A percentile compares a stretch with the other conserved stretches of the same genome.
These are phyloP conservation scores for Phylloporus gajari DNA, from an alignment of 1,284 basidiomycete genomes.

Conservation along the genomic window DNA sequence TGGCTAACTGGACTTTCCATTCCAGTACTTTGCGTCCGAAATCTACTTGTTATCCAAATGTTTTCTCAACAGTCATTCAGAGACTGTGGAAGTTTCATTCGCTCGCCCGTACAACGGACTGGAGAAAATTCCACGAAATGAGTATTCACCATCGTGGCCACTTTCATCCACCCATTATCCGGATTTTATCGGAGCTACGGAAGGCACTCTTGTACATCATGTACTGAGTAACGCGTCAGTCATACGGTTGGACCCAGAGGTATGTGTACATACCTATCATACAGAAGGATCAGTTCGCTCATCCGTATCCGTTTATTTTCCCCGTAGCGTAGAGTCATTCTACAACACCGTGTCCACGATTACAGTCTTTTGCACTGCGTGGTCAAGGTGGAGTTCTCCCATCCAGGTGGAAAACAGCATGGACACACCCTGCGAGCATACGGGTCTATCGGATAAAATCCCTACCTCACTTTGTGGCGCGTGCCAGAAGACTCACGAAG, in stretches of 20 bases:
- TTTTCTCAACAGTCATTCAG: conserved; percentile 6
- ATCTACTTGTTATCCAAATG: conserved; percentile 29
- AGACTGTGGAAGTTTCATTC: conserved; percentile 23
- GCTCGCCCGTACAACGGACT: conserved; percentile 36
- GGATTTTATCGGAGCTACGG: conserved; percentile 35
- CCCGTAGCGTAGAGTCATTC: conserved; percentile 29
- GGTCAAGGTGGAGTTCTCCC: conserved; percentile 24
- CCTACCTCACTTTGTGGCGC: conserved; percentile 33
- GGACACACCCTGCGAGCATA: conserved; percentile 24
- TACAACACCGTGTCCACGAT: conserved; percentile 37
- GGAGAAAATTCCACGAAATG: conserved; percentile 35
- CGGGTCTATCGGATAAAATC: conserved; percentile 27
- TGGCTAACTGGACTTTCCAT: conserved; percentile 33
- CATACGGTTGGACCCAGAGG: conserved; percentile 34
- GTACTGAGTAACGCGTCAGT: conserved; percentile 31
- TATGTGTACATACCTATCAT: conserved; percentile 1
- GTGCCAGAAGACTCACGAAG: conserved; percentile 18
- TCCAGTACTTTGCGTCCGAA: conserved; percentile 34
- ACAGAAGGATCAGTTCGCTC: neutral
- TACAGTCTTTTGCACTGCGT: conserved; percentile 34
- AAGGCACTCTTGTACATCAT: conserved; percentile 19
- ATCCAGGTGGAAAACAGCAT: conserved; percentile 5
- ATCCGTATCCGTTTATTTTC: neutral
- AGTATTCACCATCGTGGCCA: conserved; percentile 40
- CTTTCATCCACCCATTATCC: conserved; percentile 33